Percentiles rank a stretch among this genome's conserved stretches.
phyloP scores from a whole-genome alignment of 1,284 basidiomycete genomes.

The Earliella scabrosa region DNA sequence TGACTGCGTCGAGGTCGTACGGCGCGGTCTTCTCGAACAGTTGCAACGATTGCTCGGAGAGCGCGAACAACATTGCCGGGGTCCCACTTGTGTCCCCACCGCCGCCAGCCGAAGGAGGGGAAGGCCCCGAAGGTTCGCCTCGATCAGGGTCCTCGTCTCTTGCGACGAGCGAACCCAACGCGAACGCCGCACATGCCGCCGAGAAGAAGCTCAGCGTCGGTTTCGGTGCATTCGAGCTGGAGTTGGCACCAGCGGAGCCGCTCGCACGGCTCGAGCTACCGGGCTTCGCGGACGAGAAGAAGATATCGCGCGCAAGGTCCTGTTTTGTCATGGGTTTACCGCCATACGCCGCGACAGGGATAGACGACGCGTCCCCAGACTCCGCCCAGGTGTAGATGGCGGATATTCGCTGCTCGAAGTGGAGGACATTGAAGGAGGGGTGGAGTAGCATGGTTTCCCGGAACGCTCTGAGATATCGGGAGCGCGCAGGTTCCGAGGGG shows the following conservation, averaged over 20 bases:
- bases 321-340: conserved; percentile 24
- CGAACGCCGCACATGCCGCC: conserved; percentile 54
- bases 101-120: conserved; percentile 18
- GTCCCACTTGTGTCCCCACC: conserved; percentile 22
- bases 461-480: conserved; percentile 43
- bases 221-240: conserved; percentile 28
- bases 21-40: conserved; percentile 44
- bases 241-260: conserved; percentile 1
- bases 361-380: conserved; percentile 7
- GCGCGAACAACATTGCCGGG: conserved; percentile 45
- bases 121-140: not conserved
- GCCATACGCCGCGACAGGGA: conserved; percentile 4
- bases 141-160: conserved; percentile 27
- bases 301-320: conserved; percentile 40
- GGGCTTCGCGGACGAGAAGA: conserved; percentile 30
- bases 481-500: conserved; percentile 43
- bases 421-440: conserved; percentile 54
- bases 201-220: conserved; percentile 64
- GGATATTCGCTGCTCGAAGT: conserved; percentile 50
- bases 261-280: conserved; percentile 11
- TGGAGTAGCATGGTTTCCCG: conserved; percentile 50
- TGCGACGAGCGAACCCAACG: conserved; percentile 53
- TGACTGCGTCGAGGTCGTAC: conserved; percentile 56
- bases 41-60: conserved; percentile 49
- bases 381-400: conserved; percentile 48